Evolutionary conservation across 2,329 filamentous ascomycete genomes (phyloP), one percentile per base, ranked within the genome.

Genomic region (Sporothrix globosa): DNA sequence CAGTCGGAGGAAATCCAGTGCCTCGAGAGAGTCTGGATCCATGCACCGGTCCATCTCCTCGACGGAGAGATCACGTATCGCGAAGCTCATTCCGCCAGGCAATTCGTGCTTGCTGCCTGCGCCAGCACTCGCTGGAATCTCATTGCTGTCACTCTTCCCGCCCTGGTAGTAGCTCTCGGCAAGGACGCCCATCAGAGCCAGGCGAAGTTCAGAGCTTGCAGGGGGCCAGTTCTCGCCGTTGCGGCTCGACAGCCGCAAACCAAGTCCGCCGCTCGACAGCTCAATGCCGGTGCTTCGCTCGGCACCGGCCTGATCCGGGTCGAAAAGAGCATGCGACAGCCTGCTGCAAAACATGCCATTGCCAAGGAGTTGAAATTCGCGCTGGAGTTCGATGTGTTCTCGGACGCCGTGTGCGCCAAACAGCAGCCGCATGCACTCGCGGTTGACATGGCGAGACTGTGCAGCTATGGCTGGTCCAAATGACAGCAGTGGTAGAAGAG

Each of bases 1-100:
- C 9, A 99, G 82, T 1, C 92, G 88, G 19, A 99, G 83, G 76
- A 99, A 98, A 79, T 98, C 96, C n/a, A 98, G 84, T 0, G 96
- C 96, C 77, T 95, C 90, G 21, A 98, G 85, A 0, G 90, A 91
- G 77, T 92, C 87, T 0, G 93, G 90, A 75, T 98, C 88, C 84
- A 96, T 90, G 79, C 93, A 95, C 73, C 86, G 89, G 68, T 93
- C 88, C 63, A 97, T 92, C 75, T 97, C 93, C 61, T 90, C 89
- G 9, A 88, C 84, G 0, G 89, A 86, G 73, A 98, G 84, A 74
- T 95, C 90, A 50, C 96, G 91, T 30, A 99, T 91, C 0, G 92
- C 88, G 77, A 99, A 98, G 78, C 89, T 92, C 41, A 94, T 80
- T 30, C 90, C 88, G 0, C 91, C 91, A 0, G 91, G 91, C 1